Conservation (phyloP, 208 protist species). For the Crithidia expoeki region DNA sequence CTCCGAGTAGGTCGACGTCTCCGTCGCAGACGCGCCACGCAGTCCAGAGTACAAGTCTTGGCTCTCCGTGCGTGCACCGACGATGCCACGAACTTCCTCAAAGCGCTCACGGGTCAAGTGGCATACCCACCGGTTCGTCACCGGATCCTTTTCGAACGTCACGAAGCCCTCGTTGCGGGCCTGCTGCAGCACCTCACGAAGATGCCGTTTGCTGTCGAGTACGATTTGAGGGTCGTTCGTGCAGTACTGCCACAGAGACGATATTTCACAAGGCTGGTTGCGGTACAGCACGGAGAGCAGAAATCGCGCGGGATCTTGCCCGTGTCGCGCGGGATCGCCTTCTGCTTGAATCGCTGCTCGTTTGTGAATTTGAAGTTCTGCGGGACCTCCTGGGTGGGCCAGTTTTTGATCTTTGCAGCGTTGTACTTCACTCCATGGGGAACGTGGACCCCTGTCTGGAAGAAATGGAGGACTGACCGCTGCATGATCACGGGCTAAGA, state of each 20-base stretch:
- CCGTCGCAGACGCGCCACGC: constrained; percentile 58
- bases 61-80: constrained; percentile 46
- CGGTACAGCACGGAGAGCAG: constrained; percentile 89
- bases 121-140: constrained; percentile 76
- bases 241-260: constrained; percentile 84
- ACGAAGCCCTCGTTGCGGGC: constrained; percentile 86
- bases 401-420: constrained; percentile 81
- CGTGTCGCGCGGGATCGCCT: constrained; percentile 83
- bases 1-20: constrained; percentile 66
- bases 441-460: constrained; percentile 77
- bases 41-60: constrained; percentile 53
- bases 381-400: constrained; percentile 76
- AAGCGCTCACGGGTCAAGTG: constrained; percentile 83
- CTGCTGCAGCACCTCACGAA: constrained; percentile 89
- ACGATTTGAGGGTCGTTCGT: constrained; percentile 78
- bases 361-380: constrained; percentile 81
- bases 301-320: constrained; percentile 85
- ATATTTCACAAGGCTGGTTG: constrained; percentile 88
- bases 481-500: constrained; percentile 34
- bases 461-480: constrained; percentile 36
- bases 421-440: constrained; percentile 69
- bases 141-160: constrained; percentile 80
- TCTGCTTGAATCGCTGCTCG: constrained; percentile 78
- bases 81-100: constrained; percentile 80
- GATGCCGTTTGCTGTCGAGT: constrained; percentile 91